phyloP scores from a whole-genome alignment of 306 rosid species.

The Sechiopsis laciniata region DNA sequence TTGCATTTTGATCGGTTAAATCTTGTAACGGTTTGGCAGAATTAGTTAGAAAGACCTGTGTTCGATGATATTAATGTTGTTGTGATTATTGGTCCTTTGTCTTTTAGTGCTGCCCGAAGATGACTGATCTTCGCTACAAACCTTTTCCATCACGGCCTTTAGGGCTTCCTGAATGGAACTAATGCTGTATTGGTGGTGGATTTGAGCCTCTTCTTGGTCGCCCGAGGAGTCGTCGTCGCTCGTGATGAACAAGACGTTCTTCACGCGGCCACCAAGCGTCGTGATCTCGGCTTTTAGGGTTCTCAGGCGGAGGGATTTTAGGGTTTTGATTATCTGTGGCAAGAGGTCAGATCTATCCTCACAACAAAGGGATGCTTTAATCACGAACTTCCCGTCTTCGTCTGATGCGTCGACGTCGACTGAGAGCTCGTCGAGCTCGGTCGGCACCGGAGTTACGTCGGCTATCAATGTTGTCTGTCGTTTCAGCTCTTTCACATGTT shows the following conservation, averaged over 20 bases:
- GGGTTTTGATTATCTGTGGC: conserved; percentile 68
- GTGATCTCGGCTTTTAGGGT: conserved; percentile 83
- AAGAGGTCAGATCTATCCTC: conserved; percentile 80
- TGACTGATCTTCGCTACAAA: conserved; percentile 40
- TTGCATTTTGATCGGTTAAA: not conserved
- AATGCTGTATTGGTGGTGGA: conserved; percentile 46
- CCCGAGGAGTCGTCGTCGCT: conserved; percentile 31
- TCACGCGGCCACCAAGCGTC: conserved; percentile 67
- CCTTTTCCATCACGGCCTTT: conserved; percentile 74
- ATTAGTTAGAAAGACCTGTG: conserved; percentile 29
- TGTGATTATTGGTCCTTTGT: conserved; percentile 53
- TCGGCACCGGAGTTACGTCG: conserved; percentile 66
- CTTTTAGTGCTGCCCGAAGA: conserved; percentile 70
- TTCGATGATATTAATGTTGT: conserved; percentile 38
- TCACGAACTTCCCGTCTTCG: conserved; percentile 66
- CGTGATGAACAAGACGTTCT: conserved; percentile 66
- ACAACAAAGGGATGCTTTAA: conserved; percentile 78
- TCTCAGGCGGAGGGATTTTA: conserved; percentile 51
- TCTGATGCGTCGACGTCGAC: conserved; percentile 61
- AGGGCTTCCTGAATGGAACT: conserved; percentile 80
- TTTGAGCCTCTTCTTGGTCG: conserved; percentile 20
- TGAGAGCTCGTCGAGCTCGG: conserved; percentile 60
- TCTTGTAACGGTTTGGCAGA: not conserved
- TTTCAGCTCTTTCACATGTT: conserved; percentile 81
- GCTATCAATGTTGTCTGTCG: conserved; percentile 66